A percentile compares a stretch with the other conserved stretches of the same genome.
Evolutionary conservation across 805 yeast species (phyloP).

Genomic region (Grigorovia yakushimaensis): DNA sequence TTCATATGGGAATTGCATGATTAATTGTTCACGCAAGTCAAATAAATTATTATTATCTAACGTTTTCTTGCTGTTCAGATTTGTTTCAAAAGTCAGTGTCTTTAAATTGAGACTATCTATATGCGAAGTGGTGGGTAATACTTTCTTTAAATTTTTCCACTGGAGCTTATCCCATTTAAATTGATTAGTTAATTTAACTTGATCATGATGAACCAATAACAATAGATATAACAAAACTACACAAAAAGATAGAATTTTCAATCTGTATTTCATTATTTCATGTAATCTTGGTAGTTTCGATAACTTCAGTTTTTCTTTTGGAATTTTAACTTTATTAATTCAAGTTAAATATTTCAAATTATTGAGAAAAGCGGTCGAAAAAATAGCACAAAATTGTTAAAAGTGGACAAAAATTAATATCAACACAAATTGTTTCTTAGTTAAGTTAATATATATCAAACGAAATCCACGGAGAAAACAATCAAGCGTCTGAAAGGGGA

Average conservation of each 20-base stretch:
- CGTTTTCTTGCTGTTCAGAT: neutral
- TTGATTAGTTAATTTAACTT: neutral
- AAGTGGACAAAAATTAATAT: too few relatives aligned
- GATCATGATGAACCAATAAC: neutral
- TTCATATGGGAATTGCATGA: constrained; percentile 69
- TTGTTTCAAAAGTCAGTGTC: neutral
- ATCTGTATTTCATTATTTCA: neutral
- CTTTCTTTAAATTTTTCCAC: neutral
- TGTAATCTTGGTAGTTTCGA: neutral
- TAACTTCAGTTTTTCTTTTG: too few relatives aligned
- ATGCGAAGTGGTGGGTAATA: constrained; percentile 24
- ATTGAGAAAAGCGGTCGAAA: too few relatives aligned
- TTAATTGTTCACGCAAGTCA: constrained; percentile 39
- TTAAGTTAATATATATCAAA: too few relatives aligned
- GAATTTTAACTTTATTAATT: too few relatives aligned
- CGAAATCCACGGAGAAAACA: too few relatives aligned
- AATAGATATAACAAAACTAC: neutral
- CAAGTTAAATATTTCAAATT: neutral
- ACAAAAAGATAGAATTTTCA: neutral
- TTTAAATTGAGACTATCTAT: constrained; percentile 13
- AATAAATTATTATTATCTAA: constrained; percentile 1
- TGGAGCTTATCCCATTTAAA: neutral
- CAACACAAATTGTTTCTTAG: too few relatives aligned
- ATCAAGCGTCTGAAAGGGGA: too few relatives aligned
- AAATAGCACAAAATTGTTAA: too few relatives aligned